phyloP scores from a whole-genome alignment of 2,329 filamentous ascomycete genomes.

The Daldinia sp. region DNA sequence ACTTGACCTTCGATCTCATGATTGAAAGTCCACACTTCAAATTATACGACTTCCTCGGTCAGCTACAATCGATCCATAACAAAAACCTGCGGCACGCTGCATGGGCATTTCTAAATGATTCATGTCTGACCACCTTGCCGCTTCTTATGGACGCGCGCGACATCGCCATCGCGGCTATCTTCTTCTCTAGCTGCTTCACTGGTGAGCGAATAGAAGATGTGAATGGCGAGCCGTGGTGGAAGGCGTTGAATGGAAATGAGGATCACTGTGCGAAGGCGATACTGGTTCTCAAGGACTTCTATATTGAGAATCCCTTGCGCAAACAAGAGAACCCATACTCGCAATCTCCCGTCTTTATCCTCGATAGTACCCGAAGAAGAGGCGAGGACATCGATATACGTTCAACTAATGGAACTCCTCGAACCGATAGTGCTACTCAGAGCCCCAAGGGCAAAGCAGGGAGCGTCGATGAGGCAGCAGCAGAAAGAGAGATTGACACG shows the following conservation, averaged over 20 bases:
- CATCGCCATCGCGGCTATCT: conserved; percentile 85
- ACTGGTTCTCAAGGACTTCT: conserved; percentile 76
- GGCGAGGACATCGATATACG: conserved; percentile 57
- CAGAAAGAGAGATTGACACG: conserved; percentile 41
- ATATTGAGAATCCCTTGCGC: conserved; percentile 68
- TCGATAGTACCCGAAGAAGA: conserved; percentile 63
- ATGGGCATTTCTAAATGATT: conserved; percentile 95
- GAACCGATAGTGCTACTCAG: conserved; percentile 58
- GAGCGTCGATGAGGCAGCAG: conserved; percentile 49
- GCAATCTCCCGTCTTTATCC: conserved; percentile 62
- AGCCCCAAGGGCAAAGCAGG: conserved; percentile 56
- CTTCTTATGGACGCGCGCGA: conserved; percentile 80
- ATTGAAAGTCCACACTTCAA: conserved; percentile 87
- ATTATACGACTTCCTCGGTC: conserved; percentile 81
- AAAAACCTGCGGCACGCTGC: conserved; percentile 83
- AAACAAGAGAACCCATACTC: conserved; percentile 63
- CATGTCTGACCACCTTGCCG: conserved; percentile 83
- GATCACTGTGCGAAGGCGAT: conserved; percentile 76
- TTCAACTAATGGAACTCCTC: conserved; percentile 56
- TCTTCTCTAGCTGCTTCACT: conserved; percentile 82
- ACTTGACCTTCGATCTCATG: conserved; percentile 91
- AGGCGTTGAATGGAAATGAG: conserved; percentile 74
- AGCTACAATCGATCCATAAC: conserved; percentile 78
- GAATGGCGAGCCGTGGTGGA: conserved; percentile 87
- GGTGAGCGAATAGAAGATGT: conserved; percentile 79